Conservation (phyloP, 106 monocot species). For the Amphibolis antarctica region DNA sequence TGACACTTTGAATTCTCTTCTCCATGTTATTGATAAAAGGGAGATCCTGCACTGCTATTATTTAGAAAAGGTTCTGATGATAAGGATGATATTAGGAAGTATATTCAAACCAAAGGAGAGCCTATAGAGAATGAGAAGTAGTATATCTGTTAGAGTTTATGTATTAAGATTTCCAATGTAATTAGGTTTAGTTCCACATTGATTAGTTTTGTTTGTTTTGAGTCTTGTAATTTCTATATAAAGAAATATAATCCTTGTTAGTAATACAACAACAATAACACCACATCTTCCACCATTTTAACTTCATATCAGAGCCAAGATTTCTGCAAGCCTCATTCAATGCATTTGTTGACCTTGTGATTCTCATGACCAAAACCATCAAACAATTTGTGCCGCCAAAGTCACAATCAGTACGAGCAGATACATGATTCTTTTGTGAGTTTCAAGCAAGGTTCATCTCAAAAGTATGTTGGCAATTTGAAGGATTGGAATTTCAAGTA, state of each 20-base stretch:
- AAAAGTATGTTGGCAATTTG: too few relatives aligned
- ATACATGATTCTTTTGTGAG: not conserved
- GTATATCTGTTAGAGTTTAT: too few relatives aligned
- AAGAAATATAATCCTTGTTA: too few relatives aligned
- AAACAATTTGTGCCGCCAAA: constrained; percentile 39
- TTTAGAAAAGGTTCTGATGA: constrained; percentile 1
- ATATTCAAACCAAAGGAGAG: not conserved
- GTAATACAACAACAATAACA: too few relatives aligned
- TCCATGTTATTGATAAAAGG: constrained; percentile 96
- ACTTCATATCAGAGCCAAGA: too few relatives aligned
- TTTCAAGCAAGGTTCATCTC: not conserved
- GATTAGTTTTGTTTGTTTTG: too few relatives aligned
- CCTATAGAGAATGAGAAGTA: not conserved
- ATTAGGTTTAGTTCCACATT: too few relatives aligned
- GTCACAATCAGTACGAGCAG: not conserved
- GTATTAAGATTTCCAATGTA: too few relatives aligned
- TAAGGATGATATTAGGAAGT: not conserved
- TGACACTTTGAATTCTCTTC: constrained; percentile 73
- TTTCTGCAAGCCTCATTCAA: constrained; percentile 87
- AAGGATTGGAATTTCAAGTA: too few relatives aligned
- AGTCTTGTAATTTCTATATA: too few relatives aligned
- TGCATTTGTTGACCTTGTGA: constrained; percentile 55
- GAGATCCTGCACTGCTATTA: constrained; percentile 84
- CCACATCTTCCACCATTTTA: too few relatives aligned
- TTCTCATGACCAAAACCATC: constrained; percentile 59